A percentile compares a stretch with the other conserved stretches of the same genome.
Evolutionary conservation across 805 yeast species (phyloP).

Genomic region (Myxozyma nipponensis): DNA sequence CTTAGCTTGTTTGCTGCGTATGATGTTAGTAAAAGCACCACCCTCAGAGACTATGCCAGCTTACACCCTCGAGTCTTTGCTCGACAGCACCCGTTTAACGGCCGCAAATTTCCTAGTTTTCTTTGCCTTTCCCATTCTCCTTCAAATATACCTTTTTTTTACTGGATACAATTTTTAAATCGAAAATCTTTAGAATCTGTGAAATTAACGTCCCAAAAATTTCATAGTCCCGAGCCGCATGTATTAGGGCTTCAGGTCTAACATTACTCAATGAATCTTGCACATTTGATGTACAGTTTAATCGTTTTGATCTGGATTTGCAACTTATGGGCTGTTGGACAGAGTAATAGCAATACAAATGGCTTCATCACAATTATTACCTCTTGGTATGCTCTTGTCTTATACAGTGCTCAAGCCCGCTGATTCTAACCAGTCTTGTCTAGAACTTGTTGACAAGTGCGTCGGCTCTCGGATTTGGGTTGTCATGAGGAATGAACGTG

Average conservation of each 20-base stretch:
- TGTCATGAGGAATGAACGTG: conserved; percentile 50
- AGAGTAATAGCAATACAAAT: background rate
- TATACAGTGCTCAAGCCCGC: background rate
- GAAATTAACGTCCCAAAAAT: background rate
- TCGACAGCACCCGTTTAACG: conserved; percentile 74
- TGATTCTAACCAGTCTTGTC: no score
- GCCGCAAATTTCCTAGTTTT: conserved; percentile 96
- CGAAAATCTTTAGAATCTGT: no score
- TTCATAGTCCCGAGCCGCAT: background rate
- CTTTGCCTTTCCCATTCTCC: conserved; percentile 92
- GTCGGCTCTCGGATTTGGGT: conserved; percentile 78
- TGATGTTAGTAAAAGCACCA: background rate
- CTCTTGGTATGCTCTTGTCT: conserved; percentile 18
- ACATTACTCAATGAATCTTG: no score
- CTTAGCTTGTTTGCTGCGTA: conserved; percentile 2
- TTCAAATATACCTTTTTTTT: no score
- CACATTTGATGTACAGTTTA: no score
- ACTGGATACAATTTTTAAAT: no score
- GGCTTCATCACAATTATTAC: conserved; percentile 27
- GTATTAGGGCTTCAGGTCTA: no score
- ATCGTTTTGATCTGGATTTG: no score
- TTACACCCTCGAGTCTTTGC: conserved; percentile 63
- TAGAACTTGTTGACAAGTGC: conserved; percentile 83
- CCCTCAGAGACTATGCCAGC: no score
- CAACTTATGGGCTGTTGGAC: no score